Conservation (phyloP, 768 basidiomycete species). For the Suillus plorans region DNA sequence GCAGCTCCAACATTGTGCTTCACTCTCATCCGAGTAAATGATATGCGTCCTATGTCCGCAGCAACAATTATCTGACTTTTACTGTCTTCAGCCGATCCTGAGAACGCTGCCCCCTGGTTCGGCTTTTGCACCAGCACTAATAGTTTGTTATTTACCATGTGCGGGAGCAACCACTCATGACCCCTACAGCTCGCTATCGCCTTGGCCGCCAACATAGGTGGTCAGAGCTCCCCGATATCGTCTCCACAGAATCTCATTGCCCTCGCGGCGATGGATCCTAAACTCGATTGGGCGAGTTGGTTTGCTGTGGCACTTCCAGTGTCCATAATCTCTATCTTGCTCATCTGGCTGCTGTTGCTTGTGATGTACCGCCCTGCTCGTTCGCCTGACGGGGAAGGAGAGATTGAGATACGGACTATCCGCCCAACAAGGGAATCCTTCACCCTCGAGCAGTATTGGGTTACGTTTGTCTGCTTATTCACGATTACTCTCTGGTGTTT, state of each 20-base stretch:
- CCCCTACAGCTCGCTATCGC: constrained; percentile 83
- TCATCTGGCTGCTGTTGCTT: constrained; percentile 91
- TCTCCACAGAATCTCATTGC: constrained; percentile 98
- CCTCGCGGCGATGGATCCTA: constrained; percentile 79
- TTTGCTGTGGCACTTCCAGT: constrained; percentile 94
- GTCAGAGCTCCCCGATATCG: constrained; percentile 95
- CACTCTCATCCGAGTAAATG: constrained; percentile 84
- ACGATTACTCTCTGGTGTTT: constrained; percentile 93
- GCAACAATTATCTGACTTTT: constrained; percentile 11
- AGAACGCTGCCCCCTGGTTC: constrained; percentile 87
- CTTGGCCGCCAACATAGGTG: constrained; percentile 97
- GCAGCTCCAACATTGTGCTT: constrained; percentile 98
- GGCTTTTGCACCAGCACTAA: constrained; percentile 85
- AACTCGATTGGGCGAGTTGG: constrained; percentile 88
- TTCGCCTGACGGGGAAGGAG: constrained; percentile 70
- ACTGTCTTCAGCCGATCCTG: constrained; percentile 73
- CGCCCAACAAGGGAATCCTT: constrained; percentile 81
- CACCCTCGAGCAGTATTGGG: constrained; percentile 86
- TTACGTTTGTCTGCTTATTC: constrained; percentile 73
- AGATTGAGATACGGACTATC: constrained; percentile 82
- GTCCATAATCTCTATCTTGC: constrained; percentile 76
- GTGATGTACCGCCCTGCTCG: constrained; percentile 76
- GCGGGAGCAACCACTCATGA: constrained; percentile 6
- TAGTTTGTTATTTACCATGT: constrained; percentile 52
- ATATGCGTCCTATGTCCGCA: neutral